phyloP scores from a whole-genome alignment of 371 early-diverging fungal genomes.

The Rhizomucor pusillus region DNA sequence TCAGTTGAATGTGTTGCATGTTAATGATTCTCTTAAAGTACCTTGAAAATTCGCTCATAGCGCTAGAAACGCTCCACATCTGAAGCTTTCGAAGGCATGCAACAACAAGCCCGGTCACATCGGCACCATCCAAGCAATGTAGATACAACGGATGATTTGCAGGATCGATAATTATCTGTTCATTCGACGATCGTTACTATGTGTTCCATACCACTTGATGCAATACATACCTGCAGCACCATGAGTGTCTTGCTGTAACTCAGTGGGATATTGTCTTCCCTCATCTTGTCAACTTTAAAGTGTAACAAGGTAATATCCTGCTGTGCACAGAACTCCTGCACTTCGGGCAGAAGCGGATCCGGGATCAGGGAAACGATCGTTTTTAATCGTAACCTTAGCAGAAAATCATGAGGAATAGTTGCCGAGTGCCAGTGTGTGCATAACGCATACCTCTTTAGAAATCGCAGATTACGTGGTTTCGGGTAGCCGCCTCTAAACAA shows the following conservation, averaged over 20 bases:
- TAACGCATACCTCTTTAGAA: slow-evolving; percentile 62
- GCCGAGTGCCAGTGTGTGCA: no score
- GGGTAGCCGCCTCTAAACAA: slow-evolving; percentile 89
- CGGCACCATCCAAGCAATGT: slow-evolving; percentile 90
- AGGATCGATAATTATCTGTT: slow-evolving; percentile 74
- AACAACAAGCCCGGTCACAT: slow-evolving; percentile 84
- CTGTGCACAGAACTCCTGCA: slow-evolving; percentile 62
- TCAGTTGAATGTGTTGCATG: no score
- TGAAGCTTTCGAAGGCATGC: slow-evolving; percentile 89
- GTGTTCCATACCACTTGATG: neutral
- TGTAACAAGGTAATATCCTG: slow-evolving; percentile 70
- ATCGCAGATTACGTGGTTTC: slow-evolving; percentile 78
- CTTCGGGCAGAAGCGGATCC: slow-evolving; percentile 59
- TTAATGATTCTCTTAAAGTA: slow-evolving; percentile 20
- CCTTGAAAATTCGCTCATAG: slow-evolving; percentile 73
- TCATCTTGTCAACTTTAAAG: slow-evolving; percentile 80
- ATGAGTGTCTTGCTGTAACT: slow-evolving; percentile 73
- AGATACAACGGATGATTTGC: slow-evolving; percentile 77
- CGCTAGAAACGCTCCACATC: slow-evolving; percentile 77
- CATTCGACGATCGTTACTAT: neutral
- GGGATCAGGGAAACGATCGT: slow-evolving; percentile 90
- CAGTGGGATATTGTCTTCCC: slow-evolving; percentile 84
- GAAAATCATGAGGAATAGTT: no score
- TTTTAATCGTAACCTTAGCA: slow-evolving; percentile 62
- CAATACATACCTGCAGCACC: slow-evolving; percentile 61